A percentile compares a stretch with the other conserved stretches of the same genome.
phyloP scores from a whole-genome alignment of 352 stramenopile genomes.

The Elongisporangium anandrum region DNA sequence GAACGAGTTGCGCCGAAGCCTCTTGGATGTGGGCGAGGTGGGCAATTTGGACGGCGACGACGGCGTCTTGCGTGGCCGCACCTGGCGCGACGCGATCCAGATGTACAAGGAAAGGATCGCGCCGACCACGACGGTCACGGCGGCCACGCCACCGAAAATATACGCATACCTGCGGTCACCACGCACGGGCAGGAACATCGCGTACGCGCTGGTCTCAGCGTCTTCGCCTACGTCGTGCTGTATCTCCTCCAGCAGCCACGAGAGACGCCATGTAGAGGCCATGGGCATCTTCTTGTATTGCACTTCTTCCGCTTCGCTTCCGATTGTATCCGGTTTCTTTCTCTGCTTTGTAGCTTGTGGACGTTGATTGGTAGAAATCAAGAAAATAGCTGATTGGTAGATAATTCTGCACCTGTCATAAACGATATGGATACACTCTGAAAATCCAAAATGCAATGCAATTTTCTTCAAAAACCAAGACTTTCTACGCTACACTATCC shows the following conservation, averaged over 20 bases:
- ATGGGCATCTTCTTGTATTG: neutral
- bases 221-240: neutral
- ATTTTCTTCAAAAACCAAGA: neutral
- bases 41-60: conserved; percentile 27
- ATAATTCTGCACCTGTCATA: neutral
- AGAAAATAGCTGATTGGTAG: neutral
- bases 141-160: conserved; percentile 35
- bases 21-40: conserved; percentile 70
- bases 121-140: conserved; percentile 39
- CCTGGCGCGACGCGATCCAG: conserved; percentile 79
- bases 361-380: neutral
- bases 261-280: neutral
- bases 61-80: conserved; percentile 50
- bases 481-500: neutral
- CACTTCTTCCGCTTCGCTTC: neutral
- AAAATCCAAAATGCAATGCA: neutral
- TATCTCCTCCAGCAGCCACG: neutral
- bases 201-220: neutral
- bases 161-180: conserved; percentile 22
- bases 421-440: neutral
- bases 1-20: conserved; percentile 60
- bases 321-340: neutral
- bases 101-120: conserved; percentile 55
- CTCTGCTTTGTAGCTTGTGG: neutral
- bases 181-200: neutral